A percentile compares a stretch with the other conserved stretches of the same genome.
Conservation (phyloP, 2,329 filamentous ascomycete genomes). For the Dactylonectria macrodidyma region DNA sequence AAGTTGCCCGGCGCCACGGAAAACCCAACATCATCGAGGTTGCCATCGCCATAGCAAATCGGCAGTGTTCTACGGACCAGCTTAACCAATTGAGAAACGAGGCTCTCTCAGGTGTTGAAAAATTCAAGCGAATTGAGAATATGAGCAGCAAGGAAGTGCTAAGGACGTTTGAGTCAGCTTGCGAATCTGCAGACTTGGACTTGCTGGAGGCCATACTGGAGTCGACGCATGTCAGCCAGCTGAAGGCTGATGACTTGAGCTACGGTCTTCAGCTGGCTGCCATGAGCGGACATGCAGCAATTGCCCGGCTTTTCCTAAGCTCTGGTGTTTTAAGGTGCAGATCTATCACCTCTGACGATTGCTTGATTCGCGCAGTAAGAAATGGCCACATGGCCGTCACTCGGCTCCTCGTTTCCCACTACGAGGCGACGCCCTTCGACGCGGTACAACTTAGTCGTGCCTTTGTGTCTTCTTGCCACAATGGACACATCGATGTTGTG, state of each 20-base stretch:
- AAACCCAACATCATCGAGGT: background rate
- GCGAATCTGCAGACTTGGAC: background rate
- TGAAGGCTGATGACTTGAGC: background rate
- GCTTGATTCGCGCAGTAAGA: background rate
- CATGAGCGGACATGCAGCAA: background rate
- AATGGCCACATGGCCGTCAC: background rate
- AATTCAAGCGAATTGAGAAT: too few relatives aligned
- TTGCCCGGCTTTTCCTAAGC: background rate
- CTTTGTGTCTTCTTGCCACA: background rate
- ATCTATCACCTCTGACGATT: too few relatives aligned
- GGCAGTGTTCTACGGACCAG: background rate
- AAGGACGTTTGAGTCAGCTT: background rate
- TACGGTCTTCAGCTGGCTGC: background rate
- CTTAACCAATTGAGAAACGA: background rate
- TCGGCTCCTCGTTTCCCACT: background rate
- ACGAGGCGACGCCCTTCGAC: background rate
- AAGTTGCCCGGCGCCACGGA: background rate
- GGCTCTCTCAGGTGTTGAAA: background rate
- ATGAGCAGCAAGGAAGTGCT: too few relatives aligned
- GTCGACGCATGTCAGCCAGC: background rate
- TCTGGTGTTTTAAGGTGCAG: background rate
- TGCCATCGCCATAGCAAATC: background rate
- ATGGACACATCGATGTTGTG: slow-evolving; percentile 1
- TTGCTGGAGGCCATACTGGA: background rate
- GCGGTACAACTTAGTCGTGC: background rate